A percentile compares a stretch with the other conserved stretches of the same genome.
These are phyloP conservation scores for Smittium mucronatum DNA, from an alignment of 371 early-diverging fungal genomes.

Conservation along the genomic window DNA sequence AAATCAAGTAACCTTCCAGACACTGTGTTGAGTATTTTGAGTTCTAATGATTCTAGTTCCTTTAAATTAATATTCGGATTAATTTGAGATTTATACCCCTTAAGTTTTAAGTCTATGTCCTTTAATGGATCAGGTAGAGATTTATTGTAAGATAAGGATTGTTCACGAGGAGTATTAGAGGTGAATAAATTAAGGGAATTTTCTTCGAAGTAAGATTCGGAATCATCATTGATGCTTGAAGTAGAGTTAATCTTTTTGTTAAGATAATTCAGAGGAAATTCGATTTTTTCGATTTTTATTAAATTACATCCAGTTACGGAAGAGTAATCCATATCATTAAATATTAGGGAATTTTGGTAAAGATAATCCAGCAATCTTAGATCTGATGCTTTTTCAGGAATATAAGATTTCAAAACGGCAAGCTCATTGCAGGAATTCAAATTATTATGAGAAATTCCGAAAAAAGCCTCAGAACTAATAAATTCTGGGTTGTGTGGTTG, in stretches of 20 bases:
- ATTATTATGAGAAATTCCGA: not conserved
- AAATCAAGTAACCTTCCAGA: not conserved
- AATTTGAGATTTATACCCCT: not conserved
- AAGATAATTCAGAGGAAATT: constrained; percentile 2
- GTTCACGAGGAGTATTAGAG: not conserved
- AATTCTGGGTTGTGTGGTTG: not conserved
- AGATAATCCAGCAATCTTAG: constrained; percentile 9
- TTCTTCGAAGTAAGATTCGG: not conserved
- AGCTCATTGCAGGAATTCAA: not conserved
- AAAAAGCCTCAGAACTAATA: not conserved
- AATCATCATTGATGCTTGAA: not conserved
- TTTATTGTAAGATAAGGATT: not conserved
- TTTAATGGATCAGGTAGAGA: not conserved
- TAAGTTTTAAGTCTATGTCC: not conserved
- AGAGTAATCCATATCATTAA: not conserved
- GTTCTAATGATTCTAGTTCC: not conserved
- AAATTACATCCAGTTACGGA: not conserved
- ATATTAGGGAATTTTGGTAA: not conserved
- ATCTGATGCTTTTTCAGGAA: not conserved
- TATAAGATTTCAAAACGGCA: not conserved
- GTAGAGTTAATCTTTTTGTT: not conserved
- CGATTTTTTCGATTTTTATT: not conserved
- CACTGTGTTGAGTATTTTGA: not conserved
- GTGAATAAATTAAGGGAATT: too few relatives aligned
- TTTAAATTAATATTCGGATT: not conserved